Evolutionary conservation across 2,329 filamentous ascomycete genomes (phyloP).

Genomic region (Cordyceps cicadae): DNA sequence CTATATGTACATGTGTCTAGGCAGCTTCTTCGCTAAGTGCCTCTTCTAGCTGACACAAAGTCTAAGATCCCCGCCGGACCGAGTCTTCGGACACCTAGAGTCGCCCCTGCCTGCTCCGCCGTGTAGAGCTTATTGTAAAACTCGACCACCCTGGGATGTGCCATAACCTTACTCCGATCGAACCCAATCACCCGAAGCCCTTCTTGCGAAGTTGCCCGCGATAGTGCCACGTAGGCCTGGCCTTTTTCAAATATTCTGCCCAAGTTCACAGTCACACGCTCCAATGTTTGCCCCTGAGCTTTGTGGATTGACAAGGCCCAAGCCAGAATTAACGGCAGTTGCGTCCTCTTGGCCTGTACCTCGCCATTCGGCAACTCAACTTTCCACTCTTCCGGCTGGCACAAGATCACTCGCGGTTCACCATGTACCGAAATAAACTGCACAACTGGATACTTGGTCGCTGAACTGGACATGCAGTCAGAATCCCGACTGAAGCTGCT

Average conservation of each 20-base stretch:
- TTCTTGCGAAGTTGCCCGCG: constrained; percentile 78
- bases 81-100: constrained; percentile 20
- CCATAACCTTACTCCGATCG: constrained; percentile 85
- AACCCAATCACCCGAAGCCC: constrained; percentile 86
- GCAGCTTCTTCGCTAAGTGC: constrained; percentile 5
- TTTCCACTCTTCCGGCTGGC: constrained; percentile 87
- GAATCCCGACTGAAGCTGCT: constrained; percentile 38
- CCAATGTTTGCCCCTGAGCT: constrained; percentile 88
- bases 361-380: constrained; percentile 94
- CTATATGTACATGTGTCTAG: neutral
- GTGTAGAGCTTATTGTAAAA: constrained; percentile 81
- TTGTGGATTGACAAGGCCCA: constrained; percentile 99
- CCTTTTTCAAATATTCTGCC: constrained; percentile 93
- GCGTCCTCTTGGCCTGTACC: constrained; percentile 76
- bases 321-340: constrained; percentile 82
- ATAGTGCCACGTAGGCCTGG: constrained; percentile 93
- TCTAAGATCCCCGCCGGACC: constrained; percentile 26
- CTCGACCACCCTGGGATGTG: constrained; percentile 73
- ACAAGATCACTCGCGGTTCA: constrained; percentile 55
- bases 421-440: constrained; percentile 74
- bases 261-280: constrained; percentile 89
- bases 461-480: constrained; percentile 34
- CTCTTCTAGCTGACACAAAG: constrained; percentile 30
- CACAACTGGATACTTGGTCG: constrained; percentile 69
- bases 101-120: constrained; percentile 47